Evolutionary conservation across 176 grass and related monocot species (phyloP), one percentile per base, ranked within the genome.

Genomic region (Oryza meyeriana): DNA sequence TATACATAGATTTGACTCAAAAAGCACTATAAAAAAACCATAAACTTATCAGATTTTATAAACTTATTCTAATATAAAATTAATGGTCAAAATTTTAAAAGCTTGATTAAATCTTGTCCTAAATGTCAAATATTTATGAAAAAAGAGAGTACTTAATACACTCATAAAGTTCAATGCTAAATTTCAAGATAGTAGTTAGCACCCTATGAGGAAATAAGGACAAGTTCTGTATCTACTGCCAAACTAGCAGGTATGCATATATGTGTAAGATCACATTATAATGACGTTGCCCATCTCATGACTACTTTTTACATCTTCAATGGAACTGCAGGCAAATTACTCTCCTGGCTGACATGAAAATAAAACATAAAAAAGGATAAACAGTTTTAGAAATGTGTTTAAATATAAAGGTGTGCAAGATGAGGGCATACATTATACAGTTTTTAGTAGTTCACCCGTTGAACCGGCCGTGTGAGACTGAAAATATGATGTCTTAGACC

Each of bases 371-470:
- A 24, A 61, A 22, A 76, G 10, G 55, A 16, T 10, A 70, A 45
- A 26, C 76, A 17, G 34, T 17, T 11, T 57, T 71, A 86, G 48
- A 32, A 61, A 79, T n/a, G 39, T 20, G 31, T 8, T 8, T 64
- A 88, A 87, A 79, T 34, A 52, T 41, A 61, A 32, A 79, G 26
- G 12, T 3, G 47, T 64, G 41, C 57, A 72, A 87, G 72, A 42
- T 69, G 58, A 72, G 66, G 70, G 12, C 81, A 85, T 91, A 98
- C 92, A 89, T 94, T 84, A 85, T 95, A 88, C 30, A 94, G 76
- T 61, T 88, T 98, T 74, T 94, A 87, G 75, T 98, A 93, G 86
- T 93, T 86, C 66, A 90, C 83, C 73, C 40, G 92, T 48, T 90
- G 89, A 76, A 29, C 73, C 22, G 89, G 84, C 28, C 88, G 81